Evolutionary conservation across 176 grass and related monocot species (phyloP), one percentile per base, ranked within the genome.

Genomic region (Dactylis glomerata): DNA sequence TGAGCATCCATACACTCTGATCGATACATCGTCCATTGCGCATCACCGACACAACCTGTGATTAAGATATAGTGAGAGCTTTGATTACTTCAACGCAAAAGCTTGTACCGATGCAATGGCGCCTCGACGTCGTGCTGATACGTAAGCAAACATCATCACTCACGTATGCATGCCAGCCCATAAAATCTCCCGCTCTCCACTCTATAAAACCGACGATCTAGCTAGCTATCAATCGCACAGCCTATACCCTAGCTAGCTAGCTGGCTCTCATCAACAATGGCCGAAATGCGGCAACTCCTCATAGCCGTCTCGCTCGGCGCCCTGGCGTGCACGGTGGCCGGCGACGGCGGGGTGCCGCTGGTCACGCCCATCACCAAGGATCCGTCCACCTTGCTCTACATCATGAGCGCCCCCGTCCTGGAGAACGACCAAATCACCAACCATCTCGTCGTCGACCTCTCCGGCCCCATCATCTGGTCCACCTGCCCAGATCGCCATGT

Each of bases 361-460:
- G 78, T 82, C 0, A 79, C 86, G 6, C 46, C 90, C n/a, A 81
- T 88, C 44, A 81, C 74, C 80, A 87, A 91, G 73, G 92, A 86
- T 63, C 4, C 81, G 7, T 15, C 66, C 64, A 86, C 88, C 2
- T 55, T 12, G 0, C 83, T 90, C 20, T 90, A 90, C 83, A 86
- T 5, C 59, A 5, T 63, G 0, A 0, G 13, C 59, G 59, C 26
- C 59, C 59, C 59, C 27, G 59, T 63, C 27, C 13, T 4, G 1
- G 26, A 30, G 58, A 27, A 61, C 23, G 58, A 62, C 58, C 26
- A 51, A 19, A 51, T 51, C 74, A 14, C 66, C 19, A 78, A 19
- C 32, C 45, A 76, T 10, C 68, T 89, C 5, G 67, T 95, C 64
- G 31, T 94, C 32, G 92, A 94, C 81, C 89, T 94, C 84, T 5